Evolutionary conservation across 2,329 filamentous ascomycete species (phyloP).

Genomic region (Coniella lustricola): DNA sequence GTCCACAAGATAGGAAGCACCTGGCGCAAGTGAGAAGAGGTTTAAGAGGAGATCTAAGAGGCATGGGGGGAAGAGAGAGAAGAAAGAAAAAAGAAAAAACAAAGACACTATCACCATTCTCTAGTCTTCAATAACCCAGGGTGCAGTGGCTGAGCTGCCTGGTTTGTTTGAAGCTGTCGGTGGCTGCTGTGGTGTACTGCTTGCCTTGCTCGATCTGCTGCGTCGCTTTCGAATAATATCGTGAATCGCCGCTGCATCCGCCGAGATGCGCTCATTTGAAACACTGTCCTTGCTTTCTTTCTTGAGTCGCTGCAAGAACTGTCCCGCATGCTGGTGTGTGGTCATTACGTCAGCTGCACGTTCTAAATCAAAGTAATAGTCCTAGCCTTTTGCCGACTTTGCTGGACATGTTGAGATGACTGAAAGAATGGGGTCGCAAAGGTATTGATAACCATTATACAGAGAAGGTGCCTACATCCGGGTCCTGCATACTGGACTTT

Average conservation of each 20-base stretch:
- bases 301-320: not conserved
- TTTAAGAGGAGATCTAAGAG: too few relatives aligned
- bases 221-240: not conserved
- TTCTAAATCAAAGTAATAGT: too few relatives aligned
- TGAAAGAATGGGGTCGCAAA: too few relatives aligned
- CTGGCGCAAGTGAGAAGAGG: too few relatives aligned
- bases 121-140: conserved; percentile 3
- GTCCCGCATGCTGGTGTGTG: not conserved
- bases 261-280: not conserved
- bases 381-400: too few relatives aligned
- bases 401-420: not conserved
- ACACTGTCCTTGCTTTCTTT: not conserved
- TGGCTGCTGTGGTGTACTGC: not conserved
- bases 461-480: conserved; percentile 2
- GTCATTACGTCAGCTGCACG: not conserved
- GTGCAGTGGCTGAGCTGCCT: not conserved
- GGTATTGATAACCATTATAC: not conserved
- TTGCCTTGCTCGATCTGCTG: not conserved
- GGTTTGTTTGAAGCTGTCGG: not conserved
- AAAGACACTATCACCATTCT: not conserved
- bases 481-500: not conserved
- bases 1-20: not conserved
- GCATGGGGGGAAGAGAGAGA: not conserved
- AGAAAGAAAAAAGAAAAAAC: not conserved
- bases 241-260: not conserved